phyloP scores from a whole-genome alignment of 2,329 filamentous ascomycete genomes.

The Colletotrichum aenigma region DNA sequence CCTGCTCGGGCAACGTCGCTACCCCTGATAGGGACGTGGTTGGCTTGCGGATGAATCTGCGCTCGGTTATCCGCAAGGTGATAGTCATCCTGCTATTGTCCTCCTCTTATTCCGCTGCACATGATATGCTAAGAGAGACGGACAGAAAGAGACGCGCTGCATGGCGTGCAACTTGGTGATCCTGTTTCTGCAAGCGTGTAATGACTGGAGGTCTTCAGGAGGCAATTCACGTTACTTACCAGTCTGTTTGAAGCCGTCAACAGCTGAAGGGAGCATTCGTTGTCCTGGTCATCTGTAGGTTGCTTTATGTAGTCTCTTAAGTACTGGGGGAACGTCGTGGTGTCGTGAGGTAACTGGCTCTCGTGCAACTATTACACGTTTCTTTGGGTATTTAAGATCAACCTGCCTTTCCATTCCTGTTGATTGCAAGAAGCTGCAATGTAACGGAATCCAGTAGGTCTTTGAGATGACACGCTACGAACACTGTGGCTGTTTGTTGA shows the following conservation, averaged over 20 bases:
- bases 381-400: background rate
- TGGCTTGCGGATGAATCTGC: rapidly evolving
- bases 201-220: rapidly evolving
- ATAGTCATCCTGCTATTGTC: rapidly evolving
- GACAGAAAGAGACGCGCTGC: background rate
- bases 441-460: no score
- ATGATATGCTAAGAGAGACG: rapidly evolving
- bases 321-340: rapidly evolving
- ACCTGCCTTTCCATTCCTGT: rapidly evolving
- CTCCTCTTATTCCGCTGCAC: background rate
- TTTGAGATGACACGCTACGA: no score
- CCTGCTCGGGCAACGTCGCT: no score
- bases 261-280: no score
- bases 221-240: background rate
- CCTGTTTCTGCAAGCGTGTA: rapidly evolving
- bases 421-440: background rate
- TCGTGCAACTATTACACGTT: background rate
- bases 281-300: background rate
- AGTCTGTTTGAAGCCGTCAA: no score
- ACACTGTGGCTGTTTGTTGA: no score
- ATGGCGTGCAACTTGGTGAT: no score
- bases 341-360: background rate
- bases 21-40: background rate
- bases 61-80: rapidly evolving
- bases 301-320: rapidly evolving